Base-by-base conservation (phyloP, 1,284 basidiomycete genomes). In the Leccinum olivaceoglutinosum region DNA sequence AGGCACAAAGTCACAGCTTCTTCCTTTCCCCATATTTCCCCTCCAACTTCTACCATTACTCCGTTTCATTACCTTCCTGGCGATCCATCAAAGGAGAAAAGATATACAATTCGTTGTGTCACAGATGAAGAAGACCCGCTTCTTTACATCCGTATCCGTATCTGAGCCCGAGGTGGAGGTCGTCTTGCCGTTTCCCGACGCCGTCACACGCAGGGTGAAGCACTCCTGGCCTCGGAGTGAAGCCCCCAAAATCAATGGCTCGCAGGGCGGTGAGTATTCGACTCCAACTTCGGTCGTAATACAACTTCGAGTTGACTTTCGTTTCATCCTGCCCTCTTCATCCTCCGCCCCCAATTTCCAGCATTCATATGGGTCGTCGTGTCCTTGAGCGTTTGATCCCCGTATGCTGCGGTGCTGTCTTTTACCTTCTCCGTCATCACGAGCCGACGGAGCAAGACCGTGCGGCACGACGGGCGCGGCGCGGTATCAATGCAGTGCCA, bases 311-410 rank as follows among this genome's bases (percentile, higher is more conserved):
- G 18, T 21, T 49, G 46, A 49, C 46, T 49, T 12, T 49, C 18
- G 18, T 21, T 49, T 18, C 12, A 12, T 46, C 44, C n/a, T 46
- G 44, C 44, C 46, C 16, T 11, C 18, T 49, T 18, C 10, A 39
- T 39, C 36, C 21, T 25, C 12, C 8, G 2, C 18, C 54, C 36
- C 54, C 46, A 58, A 39, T 21, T 29, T 25, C n/a, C 8, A 9
- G 82, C 77, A 25, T 84, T 84, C 70, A 78, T 84, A 63, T 79
- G 73, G 2, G 70, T 84, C 53, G 73, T 84, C 32, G 76, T 82
- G 14, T 71, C 75, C 51, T 71, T 84, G 41, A 74, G 76, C 63
- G 62, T 82, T 54, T 68, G 29, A 82, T 83, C 63, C 64, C 80
- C 53, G 69, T 75, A 5, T 77, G 80, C 41, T 79, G 78, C 63